Evolutionary conservation across 768 basidiomycete genomes (phyloP), one percentile per base, ranked within the genome.

Genomic region (Kockovaella imperatae): DNA sequence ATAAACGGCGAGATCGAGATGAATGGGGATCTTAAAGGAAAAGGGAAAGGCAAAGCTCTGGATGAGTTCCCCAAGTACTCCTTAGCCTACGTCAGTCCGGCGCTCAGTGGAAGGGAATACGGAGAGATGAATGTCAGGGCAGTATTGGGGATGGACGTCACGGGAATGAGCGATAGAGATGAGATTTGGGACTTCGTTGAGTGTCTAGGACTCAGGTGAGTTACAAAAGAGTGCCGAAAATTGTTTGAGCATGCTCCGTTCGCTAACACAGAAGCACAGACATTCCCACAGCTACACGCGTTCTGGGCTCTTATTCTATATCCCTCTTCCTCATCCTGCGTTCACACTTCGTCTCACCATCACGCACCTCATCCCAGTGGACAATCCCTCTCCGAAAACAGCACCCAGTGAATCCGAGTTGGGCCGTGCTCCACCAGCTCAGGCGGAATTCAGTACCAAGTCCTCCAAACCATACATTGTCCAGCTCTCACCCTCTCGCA

Each of bases 131-230:
- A 35, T 23, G 57, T 60, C 14, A 32, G 59, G 17, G 58, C 58
- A 26, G 48, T 53, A 34, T 44, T 62, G 7, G 52, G 42, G n/a
- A 17, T 62, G 7, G 56, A 59, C 18, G 42, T 62, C 20, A 47
- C 38, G 2, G 52, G 56, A 2, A 10, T 30, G 30, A 29, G 28
- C n/a, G 38, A 32, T 21, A 15, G 35, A 15, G 30, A 30, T 21
- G 58, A 60, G 6, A 50, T 60, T 7, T 44, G 59, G 43, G 54
- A 36, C 5, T 66, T 62, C 39, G 47, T 62, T 3, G 29, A 43
- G 18, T 24, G 36, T 11, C 23, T 66, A 20, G 64, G 59, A 26
- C 60, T 66, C 35, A 44, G 36, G 64, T 62, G 49, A 51, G 61
- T 65, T 23, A 5, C 4, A 21, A 11, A 11, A 40, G 21, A 21